Base-by-base conservation (phyloP, 441 rosid genomes). In the Gossypium trilobum region DNA sequence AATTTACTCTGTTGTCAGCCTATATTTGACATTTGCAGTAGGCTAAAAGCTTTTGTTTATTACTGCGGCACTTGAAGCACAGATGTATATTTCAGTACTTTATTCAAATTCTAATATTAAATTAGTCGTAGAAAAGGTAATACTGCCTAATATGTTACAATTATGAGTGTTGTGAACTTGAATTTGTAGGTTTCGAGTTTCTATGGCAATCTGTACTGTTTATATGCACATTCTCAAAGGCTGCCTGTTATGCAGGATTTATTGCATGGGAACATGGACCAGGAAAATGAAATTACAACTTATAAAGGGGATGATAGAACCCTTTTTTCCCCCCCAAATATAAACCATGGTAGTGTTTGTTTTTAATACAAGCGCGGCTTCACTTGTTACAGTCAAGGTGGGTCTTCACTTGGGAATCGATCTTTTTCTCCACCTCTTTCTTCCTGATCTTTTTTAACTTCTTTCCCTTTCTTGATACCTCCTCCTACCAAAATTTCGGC, bases 401-500 rank as follows among this genome's bases (percentile, higher is more conserved):
- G 1, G 25, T 42, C 5, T 58, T 39, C 11, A 61, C 16, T 23
- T 50, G 14, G 17, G 69, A 33, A 14, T 69, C 10, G 42, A 74
- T 29, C 25, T 68, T 70, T 65, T 77, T 51, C 62, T 78, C 81
- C 27, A 72, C 14, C 50, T 65, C 67, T 39, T 58, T 29, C 31
- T 29, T 29, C 31, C 31, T 29, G 31, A 29, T 29, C 1, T 29
- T 4, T 29, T 29, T 29, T 4, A 29, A 29, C 31, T 29, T 29
- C 4, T 29, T 29, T 74, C 2, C 78, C 83, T 68, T 72, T 74
- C 19, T 54, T 54, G 14, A 76, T 74, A 65, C 76, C 19, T 64
- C 14, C 71, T 64, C 14, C 71, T 63, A 25, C 48, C 3, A 39
- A 2, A 44, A 7, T 31, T 31, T 31, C 36, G 36, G 36, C 36